Evolutionary conservation across 306 rosid species (phyloP), one percentile per base, ranked within the genome.

Genomic region (Quercus agrifolia): DNA sequence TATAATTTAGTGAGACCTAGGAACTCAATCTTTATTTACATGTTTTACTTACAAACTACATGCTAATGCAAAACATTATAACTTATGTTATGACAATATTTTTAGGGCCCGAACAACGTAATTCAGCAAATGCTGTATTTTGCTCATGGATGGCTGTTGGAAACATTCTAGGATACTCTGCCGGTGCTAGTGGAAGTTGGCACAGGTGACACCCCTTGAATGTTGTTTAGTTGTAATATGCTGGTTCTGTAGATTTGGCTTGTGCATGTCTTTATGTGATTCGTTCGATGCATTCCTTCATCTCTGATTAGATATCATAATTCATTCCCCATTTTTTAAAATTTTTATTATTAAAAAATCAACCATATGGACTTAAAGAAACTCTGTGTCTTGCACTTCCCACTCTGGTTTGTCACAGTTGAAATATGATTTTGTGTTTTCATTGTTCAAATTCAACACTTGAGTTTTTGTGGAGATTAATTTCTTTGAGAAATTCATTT

Each of bases 131-230:
- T 89, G 94, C 99, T 79, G 76, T 96, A 79, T 93, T 96, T 89
- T 96, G 99, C 89, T 91, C 95, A 41, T 95, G 99, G 99, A 96
- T 96, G 99, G 99, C 99, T 27, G 97, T 87, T 82, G 99, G 99
- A 63, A 96, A 96, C 87, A 93, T 96, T 79, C 87, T 96, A 38
- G 99, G 99, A 78, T 96, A 90, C 90, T 96, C 99, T 55, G 80
- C 98, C 46, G 99, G 99, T 72, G 91, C 99, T 56, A 95, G 97
- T 90, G 98, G 96, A 88, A 79, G 88, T 75, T 96, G 99, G 99
- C 90, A 89, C 93, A 82, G 86, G 99, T 96, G 87, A 86, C 86
- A 80, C 75, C 51, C 71, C 56, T 61, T 31, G 57, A 30, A 31
- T 75, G 25, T 78, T 74, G 46, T 75, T 77, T 80, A 67, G 30